Base-by-base conservation (phyloP, 2,329 filamentous ascomycete species). In the Rhytidhysteron rufulum region DNA sequence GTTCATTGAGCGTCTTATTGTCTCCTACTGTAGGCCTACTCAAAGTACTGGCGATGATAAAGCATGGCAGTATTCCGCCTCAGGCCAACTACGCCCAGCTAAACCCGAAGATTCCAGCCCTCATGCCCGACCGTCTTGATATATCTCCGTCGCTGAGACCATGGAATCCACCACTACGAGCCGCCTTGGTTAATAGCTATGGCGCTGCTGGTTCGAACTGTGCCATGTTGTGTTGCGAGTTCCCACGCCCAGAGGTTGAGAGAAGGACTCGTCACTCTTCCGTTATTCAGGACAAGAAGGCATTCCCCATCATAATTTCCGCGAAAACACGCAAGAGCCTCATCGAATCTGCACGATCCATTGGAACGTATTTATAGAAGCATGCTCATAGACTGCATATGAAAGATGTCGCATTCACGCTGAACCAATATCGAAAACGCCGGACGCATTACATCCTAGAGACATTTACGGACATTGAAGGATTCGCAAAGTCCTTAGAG, bases 171-270 rank as follows among this genome's bases (percentile, higher is more conserved):
- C 36, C 38, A 2, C 17, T 40, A 3, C 47, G 56, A 11, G 42
- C 51, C 9, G 60, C 62, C 1, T 39, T 63, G 3, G 31, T 69
- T 6, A 68, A 67, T 43, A 69, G 62, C 42, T 69, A 63, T 30
- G 64, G 66, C 20, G 65, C 65, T 1, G 47, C 50, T 0, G 54
- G 57, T 0, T 31, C n/a, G 17, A 39, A 31, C 5, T 18, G 5
- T 13, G 11, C 27, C 8, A 31, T 62, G 27, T 3, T 35, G 7
- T 38, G 20, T 16, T n/a, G 31, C 20, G 33, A 25, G 25, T 7
- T 15, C 15, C 29, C 33, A 5, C 24, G 29, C 5, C 17, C 5
- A 39, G 36, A 9, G 15, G 31, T 15, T 21, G 10, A n/a, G 7
- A 29, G 11, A 24, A 19, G 33, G 6, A 9, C 33, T 19, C 33